These are phyloP conservation scores for Anthoceros angustus DNA, from an alignment of 225 moss, liverwort and hornwort species.

Conservation along the genomic window DNA sequence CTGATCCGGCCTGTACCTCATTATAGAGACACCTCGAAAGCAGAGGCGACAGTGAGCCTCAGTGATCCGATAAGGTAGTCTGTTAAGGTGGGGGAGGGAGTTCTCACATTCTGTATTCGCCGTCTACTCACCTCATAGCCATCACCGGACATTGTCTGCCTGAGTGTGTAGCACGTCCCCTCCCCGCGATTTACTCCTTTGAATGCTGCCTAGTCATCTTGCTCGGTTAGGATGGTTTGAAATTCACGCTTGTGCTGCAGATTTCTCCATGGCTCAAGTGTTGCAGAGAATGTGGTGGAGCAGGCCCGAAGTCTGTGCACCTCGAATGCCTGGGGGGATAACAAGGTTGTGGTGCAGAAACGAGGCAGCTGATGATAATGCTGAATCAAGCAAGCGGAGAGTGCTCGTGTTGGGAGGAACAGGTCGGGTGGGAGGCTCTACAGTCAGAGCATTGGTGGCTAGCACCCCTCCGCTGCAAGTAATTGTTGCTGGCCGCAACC, in stretches of 20 bases:
- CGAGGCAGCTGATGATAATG: slow-evolving; percentile 12
- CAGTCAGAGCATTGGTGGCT: slow-evolving; percentile 49
- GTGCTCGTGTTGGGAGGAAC: slow-evolving; percentile 81
- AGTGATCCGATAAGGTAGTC: too few relatives aligned
- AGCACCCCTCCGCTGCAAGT: slow-evolving; percentile 34
- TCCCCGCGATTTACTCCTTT: too few relatives aligned
- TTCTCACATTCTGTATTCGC: too few relatives aligned
- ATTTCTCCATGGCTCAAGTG: not conserved
- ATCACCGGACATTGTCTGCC: too few relatives aligned
- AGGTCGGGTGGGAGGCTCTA: slow-evolving; percentile 65
- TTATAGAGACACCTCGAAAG: too few relatives aligned
- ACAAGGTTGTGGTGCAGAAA: slow-evolving; percentile 6
- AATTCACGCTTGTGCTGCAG: not conserved
- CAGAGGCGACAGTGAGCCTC: too few relatives aligned
- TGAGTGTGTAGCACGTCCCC: too few relatives aligned
- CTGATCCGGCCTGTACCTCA: too few relatives aligned
- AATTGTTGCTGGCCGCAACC: slow-evolving; percentile 70
- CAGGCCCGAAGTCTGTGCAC: not conserved
- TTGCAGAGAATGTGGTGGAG: not conserved
- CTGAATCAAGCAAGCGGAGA: slow-evolving; percentile 13
- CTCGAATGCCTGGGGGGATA: not conserved
- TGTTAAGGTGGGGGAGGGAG: too few relatives aligned
- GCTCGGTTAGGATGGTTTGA: not conserved
- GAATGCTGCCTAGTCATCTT: not conserved
- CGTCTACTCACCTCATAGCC: too few relatives aligned